A percentile compares a stretch with the other conserved stretches of the same genome.
Evolutionary conservation across 2,329 filamentous ascomycete genomes (phyloP).

Genomic region (Talaromyces sp.): DNA sequence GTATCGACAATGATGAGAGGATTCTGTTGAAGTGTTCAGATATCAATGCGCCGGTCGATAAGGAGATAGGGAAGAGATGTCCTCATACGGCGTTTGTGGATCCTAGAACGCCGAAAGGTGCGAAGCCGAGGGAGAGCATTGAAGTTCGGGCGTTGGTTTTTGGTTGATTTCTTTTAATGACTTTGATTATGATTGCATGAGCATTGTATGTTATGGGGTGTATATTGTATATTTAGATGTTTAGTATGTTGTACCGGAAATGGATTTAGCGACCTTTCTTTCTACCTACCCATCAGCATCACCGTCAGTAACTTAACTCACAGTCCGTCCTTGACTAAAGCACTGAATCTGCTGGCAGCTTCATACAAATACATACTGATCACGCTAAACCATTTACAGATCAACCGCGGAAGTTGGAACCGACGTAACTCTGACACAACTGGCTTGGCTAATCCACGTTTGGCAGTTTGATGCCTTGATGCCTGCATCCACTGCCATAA

Average conservation of each 20-base stretch:
- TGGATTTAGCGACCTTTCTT: neutral
- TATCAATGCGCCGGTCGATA: conserved; percentile 43
- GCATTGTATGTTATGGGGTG: neutral
- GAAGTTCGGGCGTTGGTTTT: conserved; percentile 84
- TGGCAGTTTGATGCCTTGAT: neutral
- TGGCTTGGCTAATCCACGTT: neutral
- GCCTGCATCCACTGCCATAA: neutral
- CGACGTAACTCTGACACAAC: conserved; percentile 14
- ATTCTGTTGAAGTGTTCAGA: conserved; percentile 75
- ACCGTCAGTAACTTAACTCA: no score
- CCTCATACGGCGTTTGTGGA: conserved; percentile 79
- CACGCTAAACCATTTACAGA: neutral
- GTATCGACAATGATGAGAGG: conserved; percentile 69
- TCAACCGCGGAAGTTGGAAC: conserved; percentile 8
- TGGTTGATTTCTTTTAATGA: conserved; percentile 43
- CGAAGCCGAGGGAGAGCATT: conserved; percentile 75
- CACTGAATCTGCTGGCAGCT: no score
- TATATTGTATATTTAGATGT: neutral
- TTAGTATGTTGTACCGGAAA: neutral
- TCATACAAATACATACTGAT: no score
- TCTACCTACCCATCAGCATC: no score
- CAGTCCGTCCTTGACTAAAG: no score
- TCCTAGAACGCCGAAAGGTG: conserved; percentile 63
- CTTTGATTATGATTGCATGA: neutral
- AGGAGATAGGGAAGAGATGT: conserved; percentile 40